Base-by-base conservation (phyloP, 768 basidiomycete genomes). In the Cystofilobasidium bisporidii region DNA sequence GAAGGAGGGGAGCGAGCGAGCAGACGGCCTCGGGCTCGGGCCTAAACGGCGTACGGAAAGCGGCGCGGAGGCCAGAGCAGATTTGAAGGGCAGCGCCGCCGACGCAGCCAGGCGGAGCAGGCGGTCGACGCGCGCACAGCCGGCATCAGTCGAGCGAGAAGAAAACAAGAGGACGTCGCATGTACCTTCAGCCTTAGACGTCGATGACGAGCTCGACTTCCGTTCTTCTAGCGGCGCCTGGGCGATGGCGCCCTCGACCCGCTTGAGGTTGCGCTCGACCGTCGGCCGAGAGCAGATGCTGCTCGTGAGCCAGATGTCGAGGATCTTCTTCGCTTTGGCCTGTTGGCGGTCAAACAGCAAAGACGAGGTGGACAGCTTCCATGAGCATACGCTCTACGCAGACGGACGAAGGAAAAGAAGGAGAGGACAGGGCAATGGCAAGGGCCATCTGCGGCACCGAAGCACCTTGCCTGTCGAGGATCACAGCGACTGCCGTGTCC, bases 271-370 rank as follows among this genome's bases (percentile, higher is more conserved):
- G 28, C 53, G 53, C 53, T 56, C 28, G 53, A 56, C 30, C 28
- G 17, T 32, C 18, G 30, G 18, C 53, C 15, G 28, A 1, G 17
- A 6, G 30, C 17, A 56, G 18, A 56, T 56, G 28, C 14, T 1
- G 14, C 8, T n/a, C 4, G 14, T 32, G 53, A 56, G 53, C 53
- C 53, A 56, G 53, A 56, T 56, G 53, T 56, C 53, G 53, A 56
- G 53, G 28, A 56, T 20, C 30, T 56, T 56, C 30, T n/a, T 18
- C 2, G 30, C 18, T 15, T 56, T 56, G 17, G 17, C 53, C 53
- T 56, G 22, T 8, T n/a, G 28, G 30, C 1, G 20, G 53, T 3
- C 8, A 56, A 5, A 6, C 28, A 20, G 45, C n/a, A 18, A 18
- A 47, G 30, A 32, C 3, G 28, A 56, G 11, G n/a, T n/a, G 28